phyloP scores from a whole-genome alignment of 2,329 filamentous ascomycete species.

The Pseudogymnoascus verrucosus region DNA sequence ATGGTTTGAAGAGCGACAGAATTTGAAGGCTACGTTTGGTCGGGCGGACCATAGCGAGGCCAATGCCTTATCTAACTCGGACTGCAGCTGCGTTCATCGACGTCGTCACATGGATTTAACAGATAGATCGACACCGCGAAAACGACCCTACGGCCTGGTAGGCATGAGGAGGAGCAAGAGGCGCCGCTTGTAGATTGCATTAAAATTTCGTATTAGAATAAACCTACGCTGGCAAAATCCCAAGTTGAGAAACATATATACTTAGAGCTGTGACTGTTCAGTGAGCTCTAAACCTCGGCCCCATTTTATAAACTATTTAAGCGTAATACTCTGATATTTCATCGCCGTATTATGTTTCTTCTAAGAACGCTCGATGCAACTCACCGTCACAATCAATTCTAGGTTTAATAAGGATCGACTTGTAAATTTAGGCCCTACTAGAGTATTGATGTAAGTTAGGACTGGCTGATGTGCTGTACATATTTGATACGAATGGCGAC shows the following conservation, averaged over 20 bases:
- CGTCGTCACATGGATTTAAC: neutral
- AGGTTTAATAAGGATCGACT: neutral
- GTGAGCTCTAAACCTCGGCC: neutral
- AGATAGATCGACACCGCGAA: neutral
- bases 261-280: neutral
- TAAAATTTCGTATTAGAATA: neutral
- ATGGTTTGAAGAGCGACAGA: conserved; percentile 15
- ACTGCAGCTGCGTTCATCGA: neutral
- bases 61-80: neutral
- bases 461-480: neutral
- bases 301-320: neutral
- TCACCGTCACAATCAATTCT: neutral
- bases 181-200: neutral
- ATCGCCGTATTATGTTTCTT: neutral
- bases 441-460: neutral
- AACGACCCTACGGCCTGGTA: neutral
- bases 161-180: neutral
- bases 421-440: neutral
- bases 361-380: neutral
- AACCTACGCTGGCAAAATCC: neutral
- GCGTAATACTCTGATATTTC: neutral
- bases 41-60: conserved; percentile 12
- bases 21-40: conserved; percentile 13
- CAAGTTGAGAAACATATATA: neutral
- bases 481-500: neutral